phyloP scores from a whole-genome alignment of 1,284 basidiomycete species.

The Melampsora americana region DNA sequence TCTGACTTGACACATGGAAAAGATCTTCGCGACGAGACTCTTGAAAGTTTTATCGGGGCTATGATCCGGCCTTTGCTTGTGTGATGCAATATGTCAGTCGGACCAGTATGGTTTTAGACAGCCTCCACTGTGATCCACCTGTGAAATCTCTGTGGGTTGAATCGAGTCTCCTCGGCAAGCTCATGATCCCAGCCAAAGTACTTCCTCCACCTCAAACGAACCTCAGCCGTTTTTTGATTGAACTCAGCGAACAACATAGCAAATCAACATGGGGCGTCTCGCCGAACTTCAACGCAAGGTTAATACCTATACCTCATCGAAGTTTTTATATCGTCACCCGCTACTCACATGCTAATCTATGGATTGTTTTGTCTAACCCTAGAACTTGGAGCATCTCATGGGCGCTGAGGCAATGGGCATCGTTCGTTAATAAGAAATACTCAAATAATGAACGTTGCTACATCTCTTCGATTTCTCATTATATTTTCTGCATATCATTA shows the following conservation, averaged over 20 bases:
- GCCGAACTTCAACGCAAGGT: slow-evolving; percentile 42
- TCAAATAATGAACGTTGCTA: not conserved
- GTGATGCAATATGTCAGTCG: no score
- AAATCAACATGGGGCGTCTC: slow-evolving; percentile 33
- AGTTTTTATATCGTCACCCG: not conserved
- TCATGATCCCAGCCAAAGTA: no score
- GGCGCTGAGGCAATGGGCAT: slow-evolving; percentile 97
- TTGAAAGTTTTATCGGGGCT: no score
- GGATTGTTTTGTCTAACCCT: not conserved
- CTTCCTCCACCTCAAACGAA: not conserved
- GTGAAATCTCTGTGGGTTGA: no score
- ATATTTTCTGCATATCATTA: not conserved
- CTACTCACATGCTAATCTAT: no score
- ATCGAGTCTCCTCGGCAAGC: no score
- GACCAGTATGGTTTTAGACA: no score
- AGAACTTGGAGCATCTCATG: slow-evolving; percentile 82
- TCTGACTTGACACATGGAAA: no score
- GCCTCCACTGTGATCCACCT: no score
- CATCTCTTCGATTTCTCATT: not conserved
- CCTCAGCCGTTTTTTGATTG: not conserved
- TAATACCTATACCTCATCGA: not conserved
- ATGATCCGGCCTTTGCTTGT: no score
- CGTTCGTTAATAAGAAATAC: slow-evolving; percentile 49
- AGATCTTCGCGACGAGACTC: no score
- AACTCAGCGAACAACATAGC: no score